Evolutionary conservation across 768 basidiomycete genomes (phyloP).

Genomic region (Podaxis carcinomalis): DNA sequence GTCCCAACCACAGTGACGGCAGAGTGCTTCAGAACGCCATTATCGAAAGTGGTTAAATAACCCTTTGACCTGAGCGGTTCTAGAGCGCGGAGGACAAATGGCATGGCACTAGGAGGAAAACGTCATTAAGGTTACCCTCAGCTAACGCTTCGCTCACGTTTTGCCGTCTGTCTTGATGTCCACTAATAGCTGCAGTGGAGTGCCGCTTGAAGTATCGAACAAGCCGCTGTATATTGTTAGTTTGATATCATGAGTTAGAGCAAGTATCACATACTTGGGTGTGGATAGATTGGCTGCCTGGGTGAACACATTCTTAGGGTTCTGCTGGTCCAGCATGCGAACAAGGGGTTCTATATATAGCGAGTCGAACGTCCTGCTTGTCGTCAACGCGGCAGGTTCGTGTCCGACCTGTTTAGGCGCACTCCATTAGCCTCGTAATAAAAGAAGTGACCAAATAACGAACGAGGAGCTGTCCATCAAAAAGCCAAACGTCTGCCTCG

Average conservation of each 20-base stretch:
- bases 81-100: conserved; percentile 38
- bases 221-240: conserved; percentile 34
- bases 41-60: conserved; percentile 42
- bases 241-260: background rate
- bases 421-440: background rate
- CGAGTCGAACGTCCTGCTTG: conserved; percentile 40
- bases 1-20: conserved; percentile 45
- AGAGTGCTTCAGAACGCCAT: conserved; percentile 31
- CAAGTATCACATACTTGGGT: conserved; percentile 31
- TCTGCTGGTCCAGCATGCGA: conserved; percentile 34
- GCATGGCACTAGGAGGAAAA: conserved; percentile 30
- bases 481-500: conserved; percentile 49
- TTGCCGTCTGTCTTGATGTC: conserved; percentile 50
- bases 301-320: conserved; percentile 38
- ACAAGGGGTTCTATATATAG: conserved; percentile 45
- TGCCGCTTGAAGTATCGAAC: conserved; percentile 39
- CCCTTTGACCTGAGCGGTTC: conserved; percentile 39
- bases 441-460: conserved; percentile 11
- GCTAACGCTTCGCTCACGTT: conserved; percentile 25
- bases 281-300: conserved; percentile 27
- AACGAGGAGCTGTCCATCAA: conserved; percentile 40
- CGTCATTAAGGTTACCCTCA: background rate
- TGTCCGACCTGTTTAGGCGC: conserved; percentile 36
- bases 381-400: conserved; percentile 36
- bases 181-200: conserved; percentile 42